Evolutionary conservation across 257 asterid genomes (phyloP).

Genomic region (Mitragyna speciosa): DNA sequence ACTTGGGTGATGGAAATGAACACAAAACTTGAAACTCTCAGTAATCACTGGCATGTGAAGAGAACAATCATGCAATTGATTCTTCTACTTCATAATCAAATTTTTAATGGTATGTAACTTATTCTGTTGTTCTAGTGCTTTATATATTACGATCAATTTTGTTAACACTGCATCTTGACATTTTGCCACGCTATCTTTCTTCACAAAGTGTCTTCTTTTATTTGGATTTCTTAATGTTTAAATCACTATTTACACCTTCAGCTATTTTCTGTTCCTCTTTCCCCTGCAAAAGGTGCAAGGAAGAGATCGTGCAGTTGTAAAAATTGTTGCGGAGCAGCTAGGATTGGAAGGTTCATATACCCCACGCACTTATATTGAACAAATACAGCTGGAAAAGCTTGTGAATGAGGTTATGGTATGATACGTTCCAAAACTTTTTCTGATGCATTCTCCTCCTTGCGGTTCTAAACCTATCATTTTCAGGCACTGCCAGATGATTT

Average conservation of each 20-base stretch:
- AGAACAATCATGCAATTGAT: not conserved
- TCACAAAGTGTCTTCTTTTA: not conserved
- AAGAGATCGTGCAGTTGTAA: slow-evolving; percentile 68
- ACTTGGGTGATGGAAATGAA: not conserved
- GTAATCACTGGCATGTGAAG: not conserved
- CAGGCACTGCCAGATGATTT: slow-evolving; percentile 98
- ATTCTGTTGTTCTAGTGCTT: not conserved
- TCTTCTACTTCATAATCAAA: not conserved
- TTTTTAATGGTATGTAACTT: not conserved
- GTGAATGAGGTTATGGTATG: slow-evolving; percentile 93
- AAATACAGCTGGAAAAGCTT: slow-evolving; percentile 94
- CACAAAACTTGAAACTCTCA: not conserved
- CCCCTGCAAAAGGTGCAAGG: slow-evolving; percentile 74
- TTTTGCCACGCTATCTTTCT: not conserved
- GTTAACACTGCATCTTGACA: not conserved
- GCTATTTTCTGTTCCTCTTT: slow-evolving; percentile 6
- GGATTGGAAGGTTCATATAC: slow-evolving; percentile 84
- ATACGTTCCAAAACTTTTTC: slow-evolving; percentile 13
- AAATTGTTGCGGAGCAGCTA: slow-evolving; percentile 71
- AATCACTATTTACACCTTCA: not conserved
- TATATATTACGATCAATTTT: not conserved
- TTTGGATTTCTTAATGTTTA: not conserved
- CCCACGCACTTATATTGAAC: slow-evolving; percentile 93
- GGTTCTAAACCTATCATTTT: slow-evolving; percentile 28
- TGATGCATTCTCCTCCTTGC: slow-evolving; percentile 9